Conservation (phyloP, 805 yeast species). For the Metschnikowia lachancei region DNA sequence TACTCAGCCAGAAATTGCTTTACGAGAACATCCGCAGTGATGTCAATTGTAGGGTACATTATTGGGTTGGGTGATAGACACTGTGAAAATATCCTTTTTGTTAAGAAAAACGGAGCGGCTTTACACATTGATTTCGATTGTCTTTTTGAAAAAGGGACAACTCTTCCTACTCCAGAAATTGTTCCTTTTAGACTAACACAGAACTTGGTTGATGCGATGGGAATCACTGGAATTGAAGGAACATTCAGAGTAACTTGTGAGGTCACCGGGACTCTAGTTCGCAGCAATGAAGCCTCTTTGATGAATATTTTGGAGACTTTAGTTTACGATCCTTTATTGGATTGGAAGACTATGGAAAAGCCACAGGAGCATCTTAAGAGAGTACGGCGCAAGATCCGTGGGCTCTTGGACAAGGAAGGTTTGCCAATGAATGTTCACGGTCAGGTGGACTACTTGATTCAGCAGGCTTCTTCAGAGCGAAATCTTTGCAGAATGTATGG, state of each 20-base stretch:
- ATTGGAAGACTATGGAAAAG: constrained; percentile 54
- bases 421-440: constrained; percentile 87
- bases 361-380: constrained; percentile 71
- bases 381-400: constrained; percentile 77
- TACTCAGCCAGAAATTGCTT: constrained; percentile 71
- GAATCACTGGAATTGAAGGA: constrained; percentile 87
- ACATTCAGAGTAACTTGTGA: constrained; percentile 83
- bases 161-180: constrained; percentile 76
- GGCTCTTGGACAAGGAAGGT: constrained; percentile 74
- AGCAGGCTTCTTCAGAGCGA: constrained; percentile 71
- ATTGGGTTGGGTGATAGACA: constrained; percentile 96
- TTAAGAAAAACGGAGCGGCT: constrained; percentile 70
- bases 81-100: constrained; percentile 81
- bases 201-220: constrained; percentile 86
- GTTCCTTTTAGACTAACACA: constrained; percentile 93
- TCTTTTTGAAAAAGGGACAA: constrained; percentile 81
- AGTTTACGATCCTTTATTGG: constrained; percentile 87
- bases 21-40: constrained; percentile 82
- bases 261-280: constrained; percentile 67
- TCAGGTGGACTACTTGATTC: constrained; percentile 85
- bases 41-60: constrained; percentile 95
- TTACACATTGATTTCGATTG: constrained; percentile 97
- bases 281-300: constrained; percentile 77
- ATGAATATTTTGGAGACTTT: constrained; percentile 92
- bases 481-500: constrained; percentile 82